Evolutionary conservation across 345 rosid genomes (phyloP).

Genomic region (Euphorbia tirucalli): DNA sequence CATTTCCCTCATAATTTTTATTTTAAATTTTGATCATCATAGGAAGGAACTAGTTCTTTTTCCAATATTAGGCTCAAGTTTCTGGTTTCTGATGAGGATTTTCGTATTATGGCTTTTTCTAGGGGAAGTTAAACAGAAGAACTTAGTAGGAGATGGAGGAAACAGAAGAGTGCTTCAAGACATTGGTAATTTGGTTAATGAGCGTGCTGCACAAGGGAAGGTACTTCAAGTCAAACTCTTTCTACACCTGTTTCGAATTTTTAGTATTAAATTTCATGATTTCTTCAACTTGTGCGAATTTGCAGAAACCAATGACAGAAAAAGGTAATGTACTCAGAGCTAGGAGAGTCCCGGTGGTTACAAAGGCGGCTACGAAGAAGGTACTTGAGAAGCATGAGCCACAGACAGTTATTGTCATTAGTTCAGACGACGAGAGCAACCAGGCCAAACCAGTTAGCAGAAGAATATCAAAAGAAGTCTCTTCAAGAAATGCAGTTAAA

Average conservation of each 20-base stretch:
- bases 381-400: slow-evolving; percentile 32
- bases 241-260: background rate
- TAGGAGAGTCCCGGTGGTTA: slow-evolving; percentile 12
- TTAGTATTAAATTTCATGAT: background rate
- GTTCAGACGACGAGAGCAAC: slow-evolving; percentile 52
- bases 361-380: slow-evolving; percentile 25
- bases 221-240: slow-evolving; percentile 25
- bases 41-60: too few species aligned
- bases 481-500: slow-evolving; percentile 42
- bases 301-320: slow-evolving; percentile 33
- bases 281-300: background rate
- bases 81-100: background rate
- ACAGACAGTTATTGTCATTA: slow-evolving; percentile 43
- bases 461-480: slow-evolving; percentile 24
- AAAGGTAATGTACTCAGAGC: slow-evolving; percentile 19
- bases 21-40: too few species aligned
- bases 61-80: too few species aligned
- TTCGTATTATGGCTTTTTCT: background rate
- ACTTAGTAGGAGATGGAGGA: slow-evolving; percentile 41
- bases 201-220: slow-evolving; percentile 45
- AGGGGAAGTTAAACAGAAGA: slow-evolving; percentile 55
- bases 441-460: slow-evolving; percentile 31
- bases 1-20: too few species aligned
- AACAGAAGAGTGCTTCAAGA: slow-evolving; percentile 68
- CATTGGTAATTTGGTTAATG: slow-evolving; percentile 65